phyloP scores from a whole-genome alignment of 2,329 filamentous ascomycete species.

The Alternaria metachromatica region DNA sequence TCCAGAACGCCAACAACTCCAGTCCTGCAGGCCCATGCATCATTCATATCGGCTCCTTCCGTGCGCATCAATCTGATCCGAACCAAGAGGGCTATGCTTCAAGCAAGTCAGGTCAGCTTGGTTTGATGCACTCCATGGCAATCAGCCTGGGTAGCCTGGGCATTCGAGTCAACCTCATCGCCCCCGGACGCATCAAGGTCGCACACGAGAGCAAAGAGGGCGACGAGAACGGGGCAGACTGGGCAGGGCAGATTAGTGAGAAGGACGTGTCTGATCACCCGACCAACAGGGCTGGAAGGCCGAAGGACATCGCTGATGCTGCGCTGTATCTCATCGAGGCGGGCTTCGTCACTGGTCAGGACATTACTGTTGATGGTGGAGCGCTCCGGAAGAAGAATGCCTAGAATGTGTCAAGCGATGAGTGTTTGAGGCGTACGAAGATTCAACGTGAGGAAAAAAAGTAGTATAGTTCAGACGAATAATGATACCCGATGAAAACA shows the following conservation, averaged over 20 bases:
- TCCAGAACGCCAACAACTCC: slow-evolving; percentile 26
- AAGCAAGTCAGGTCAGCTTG: slow-evolving; percentile 60
- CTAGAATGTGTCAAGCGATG: not conserved
- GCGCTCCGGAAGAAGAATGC: slow-evolving; percentile 44
- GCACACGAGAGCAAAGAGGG: slow-evolving; percentile 56
- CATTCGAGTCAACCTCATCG: slow-evolving; percentile 58
- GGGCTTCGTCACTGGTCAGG: slow-evolving; percentile 49
- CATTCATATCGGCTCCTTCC: slow-evolving; percentile 56
- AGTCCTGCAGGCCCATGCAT: slow-evolving; percentile 52
- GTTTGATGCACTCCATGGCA: slow-evolving; percentile 59
- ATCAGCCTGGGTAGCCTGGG: slow-evolving; percentile 54
- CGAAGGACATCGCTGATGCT: slow-evolving; percentile 55
- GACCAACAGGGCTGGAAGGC: slow-evolving; percentile 54
- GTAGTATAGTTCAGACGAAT: not conserved
- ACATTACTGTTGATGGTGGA: slow-evolving; percentile 49
- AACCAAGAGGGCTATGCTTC: slow-evolving; percentile 60
- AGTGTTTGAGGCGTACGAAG: not conserved
- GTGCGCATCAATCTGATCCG: slow-evolving; percentile 54
- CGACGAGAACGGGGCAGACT: slow-evolving; percentile 52
- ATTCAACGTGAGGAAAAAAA: not conserved
- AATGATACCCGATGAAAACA: not conserved
- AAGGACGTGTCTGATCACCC: slow-evolving; percentile 54
- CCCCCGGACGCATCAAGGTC: slow-evolving; percentile 56
- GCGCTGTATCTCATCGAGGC: slow-evolving; percentile 51
- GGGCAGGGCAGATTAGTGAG: slow-evolving; percentile 47